Conservation (phyloP, 495 filamentous ascomycete species). For the Neurospora tetraspora region DNA sequence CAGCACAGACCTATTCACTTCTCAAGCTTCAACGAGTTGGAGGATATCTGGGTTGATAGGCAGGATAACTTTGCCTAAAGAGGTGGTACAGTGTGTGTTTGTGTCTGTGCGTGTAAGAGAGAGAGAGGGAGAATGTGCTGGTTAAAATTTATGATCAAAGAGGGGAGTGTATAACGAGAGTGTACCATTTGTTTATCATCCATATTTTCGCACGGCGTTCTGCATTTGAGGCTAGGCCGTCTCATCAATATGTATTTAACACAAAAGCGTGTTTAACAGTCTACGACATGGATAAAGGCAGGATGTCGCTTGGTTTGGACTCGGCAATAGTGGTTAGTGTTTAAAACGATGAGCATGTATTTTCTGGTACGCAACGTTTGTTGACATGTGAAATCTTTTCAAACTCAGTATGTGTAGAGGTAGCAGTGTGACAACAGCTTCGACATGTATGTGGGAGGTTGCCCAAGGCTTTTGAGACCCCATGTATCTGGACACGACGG, state of each 20-base stretch:
- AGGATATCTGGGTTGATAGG: slow-evolving; percentile 83
- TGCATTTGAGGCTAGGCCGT: slow-evolving; percentile 7
- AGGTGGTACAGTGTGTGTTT: neutral
- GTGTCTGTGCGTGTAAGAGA: neutral
- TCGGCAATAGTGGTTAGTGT: neutral
- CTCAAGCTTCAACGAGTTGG: slow-evolving; percentile 82
- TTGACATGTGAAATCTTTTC: neutral
- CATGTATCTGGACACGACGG: neutral
- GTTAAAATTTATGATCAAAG: neutral
- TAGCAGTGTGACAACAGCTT: neutral
- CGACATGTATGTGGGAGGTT: neutral
- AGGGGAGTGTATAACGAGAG: neutral
- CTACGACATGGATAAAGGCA: neutral
- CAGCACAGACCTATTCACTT: slow-evolving; percentile 92
- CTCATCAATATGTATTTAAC: slow-evolving; percentile 6
- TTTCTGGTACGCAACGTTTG: neutral
- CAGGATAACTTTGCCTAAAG: slow-evolving; percentile 74
- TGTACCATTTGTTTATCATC: neutral
- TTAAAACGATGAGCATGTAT: neutral
- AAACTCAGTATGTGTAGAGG: neutral
- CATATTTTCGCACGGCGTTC: slow-evolving; percentile 7
- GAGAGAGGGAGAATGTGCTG: neutral
- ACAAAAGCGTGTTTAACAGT: slow-evolving; percentile 2
- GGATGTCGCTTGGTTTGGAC: neutral
- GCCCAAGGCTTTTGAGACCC: neutral